Percentiles rank a stretch among this genome's conserved stretches.
Evolutionary conservation across 2,329 filamentous ascomycete genomes (phyloP).

Genomic region (Herpotrichia juniperi): DNA sequence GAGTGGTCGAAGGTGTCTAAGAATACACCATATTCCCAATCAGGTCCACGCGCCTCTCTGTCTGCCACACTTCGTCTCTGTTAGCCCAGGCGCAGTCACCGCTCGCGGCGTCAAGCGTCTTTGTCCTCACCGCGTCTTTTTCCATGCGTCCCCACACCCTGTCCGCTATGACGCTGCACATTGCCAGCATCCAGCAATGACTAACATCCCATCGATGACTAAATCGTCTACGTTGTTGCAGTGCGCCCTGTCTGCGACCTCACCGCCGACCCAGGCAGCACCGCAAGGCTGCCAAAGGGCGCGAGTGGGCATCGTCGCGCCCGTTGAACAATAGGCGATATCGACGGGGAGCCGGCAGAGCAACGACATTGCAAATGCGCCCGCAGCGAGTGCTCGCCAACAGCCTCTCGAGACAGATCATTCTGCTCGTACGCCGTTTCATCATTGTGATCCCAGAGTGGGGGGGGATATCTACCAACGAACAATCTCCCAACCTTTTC

Average conservation of each 20-base stretch:
- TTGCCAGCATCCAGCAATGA: not conserved
- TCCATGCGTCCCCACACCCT: conserved; percentile 1
- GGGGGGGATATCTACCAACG: conserved; percentile 4
- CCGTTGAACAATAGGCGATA: not conserved
- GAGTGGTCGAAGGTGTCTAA: not conserved
- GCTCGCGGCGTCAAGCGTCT: conserved; percentile 23
- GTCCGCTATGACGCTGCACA: not conserved
- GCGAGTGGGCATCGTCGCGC: not conserved
- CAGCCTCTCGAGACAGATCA: not conserved
- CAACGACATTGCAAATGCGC: no score
- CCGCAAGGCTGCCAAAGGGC: conserved; percentile 2
- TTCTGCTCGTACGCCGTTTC: conserved; percentile 14
- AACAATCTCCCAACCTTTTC: conserved; percentile 13
- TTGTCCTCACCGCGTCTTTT: conserved; percentile 33
- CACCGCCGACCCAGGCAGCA: conserved; percentile 15
- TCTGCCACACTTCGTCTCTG: conserved; percentile 1
- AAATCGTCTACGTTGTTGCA: not conserved
- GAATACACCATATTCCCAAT: conserved; percentile 9
- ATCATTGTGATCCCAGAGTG: conserved; percentile 19
- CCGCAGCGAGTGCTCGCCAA: not conserved
- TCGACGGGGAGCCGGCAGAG: no score
- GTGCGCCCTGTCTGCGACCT: conserved; percentile 6
- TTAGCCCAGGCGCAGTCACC: conserved; percentile 11
- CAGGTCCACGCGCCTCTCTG: not conserved
- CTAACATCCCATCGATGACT: conserved; percentile 2